Evolutionary conservation across 768 basidiomycete genomes (phyloP).

Genomic region (Mrakia frigida): DNA sequence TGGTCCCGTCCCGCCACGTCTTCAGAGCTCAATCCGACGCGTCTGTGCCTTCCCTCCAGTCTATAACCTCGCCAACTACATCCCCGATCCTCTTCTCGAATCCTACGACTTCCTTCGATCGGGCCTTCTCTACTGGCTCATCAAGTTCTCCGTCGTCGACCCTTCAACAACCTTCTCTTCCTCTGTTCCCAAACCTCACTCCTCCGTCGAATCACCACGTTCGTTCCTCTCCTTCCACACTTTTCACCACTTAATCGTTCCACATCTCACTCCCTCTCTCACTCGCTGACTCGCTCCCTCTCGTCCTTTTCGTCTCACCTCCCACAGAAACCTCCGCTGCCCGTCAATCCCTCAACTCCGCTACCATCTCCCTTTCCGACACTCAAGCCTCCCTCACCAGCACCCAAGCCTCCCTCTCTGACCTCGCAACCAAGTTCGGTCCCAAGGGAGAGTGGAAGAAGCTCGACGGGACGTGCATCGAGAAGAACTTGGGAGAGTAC

Average conservation of each 20-base stretch:
- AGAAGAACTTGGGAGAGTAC: slow-evolving; percentile 87
- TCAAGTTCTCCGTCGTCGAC: slow-evolving; percentile 57
- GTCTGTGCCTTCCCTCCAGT: slow-evolving; percentile 50
- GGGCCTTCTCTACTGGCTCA: slow-evolving; percentile 58
- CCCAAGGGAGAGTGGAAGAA: slow-evolving; percentile 92
- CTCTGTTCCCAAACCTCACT: slow-evolving; percentile 11
- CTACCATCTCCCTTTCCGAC: slow-evolving; percentile 25
- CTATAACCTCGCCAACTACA: slow-evolving; percentile 70
- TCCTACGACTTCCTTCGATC: slow-evolving; percentile 66
- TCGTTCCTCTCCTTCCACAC: neutral
- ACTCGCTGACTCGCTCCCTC: neutral
- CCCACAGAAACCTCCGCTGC: slow-evolving; percentile 43
- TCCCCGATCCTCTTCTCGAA: slow-evolving; percentile 74
- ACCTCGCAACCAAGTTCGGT: slow-evolving; percentile 65
- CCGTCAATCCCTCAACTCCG: slow-evolving; percentile 37
- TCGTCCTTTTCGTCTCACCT: neutral
- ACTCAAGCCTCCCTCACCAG: slow-evolving; percentile 53
- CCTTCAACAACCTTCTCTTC: slow-evolving; percentile 17
- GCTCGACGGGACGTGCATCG: slow-evolving; percentile 72
- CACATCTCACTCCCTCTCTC: neutral
- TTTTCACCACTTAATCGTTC: neutral
- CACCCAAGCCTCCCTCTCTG: slow-evolving; percentile 53
- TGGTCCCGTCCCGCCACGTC: slow-evolving; percentile 47
- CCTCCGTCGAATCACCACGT: slow-evolving; percentile 4
- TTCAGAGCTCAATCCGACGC: neutral